Evolutionary conservation across 2,329 filamentous ascomycete genomes (phyloP).

Genomic region (Fusarium kyushuense): DNA sequence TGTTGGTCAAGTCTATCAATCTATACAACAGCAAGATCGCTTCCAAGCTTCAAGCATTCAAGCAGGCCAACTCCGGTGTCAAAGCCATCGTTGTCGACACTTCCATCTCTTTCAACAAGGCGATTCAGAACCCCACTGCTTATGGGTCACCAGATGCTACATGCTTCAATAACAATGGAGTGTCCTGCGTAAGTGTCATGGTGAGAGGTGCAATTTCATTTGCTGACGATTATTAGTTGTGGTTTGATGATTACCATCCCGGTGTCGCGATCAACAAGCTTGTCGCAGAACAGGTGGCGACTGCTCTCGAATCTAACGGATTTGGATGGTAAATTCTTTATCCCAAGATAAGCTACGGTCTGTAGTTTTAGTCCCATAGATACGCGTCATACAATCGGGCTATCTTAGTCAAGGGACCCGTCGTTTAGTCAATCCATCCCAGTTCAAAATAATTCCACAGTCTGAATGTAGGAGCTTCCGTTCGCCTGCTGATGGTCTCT

Average conservation of each 20-base stretch:
- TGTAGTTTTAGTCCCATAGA: not conserved
- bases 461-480: not conserved
- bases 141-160: constrained; percentile 59
- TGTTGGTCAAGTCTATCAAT: constrained; percentile 52
- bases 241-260: constrained; percentile 60
- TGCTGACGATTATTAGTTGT: constrained; percentile 48
- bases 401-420: not conserved
- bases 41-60: constrained; percentile 50
- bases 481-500: not conserved
- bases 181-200: constrained; percentile 51
- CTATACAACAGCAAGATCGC: constrained; percentile 55
- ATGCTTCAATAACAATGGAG: constrained; percentile 58
- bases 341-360: not conserved
- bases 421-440: not conserved
- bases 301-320: not conserved
- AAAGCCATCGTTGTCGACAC: constrained; percentile 57
- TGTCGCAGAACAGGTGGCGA: constrained; percentile 55
- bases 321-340: constrained; percentile 18
- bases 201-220: accelerated
- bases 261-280: constrained; percentile 56
- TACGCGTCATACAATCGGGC: not conserved
- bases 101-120: constrained; percentile 55
- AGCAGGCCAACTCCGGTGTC: constrained; percentile 50
- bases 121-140: constrained; percentile 55
- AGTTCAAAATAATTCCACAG: not conserved